A percentile compares a stretch with the other conserved stretches of the same genome.
These are phyloP conservation scores for Testicularia cyperi DNA, from an alignment of 1,284 basidiomycete genomes.

Conservation along the genomic window DNA sequence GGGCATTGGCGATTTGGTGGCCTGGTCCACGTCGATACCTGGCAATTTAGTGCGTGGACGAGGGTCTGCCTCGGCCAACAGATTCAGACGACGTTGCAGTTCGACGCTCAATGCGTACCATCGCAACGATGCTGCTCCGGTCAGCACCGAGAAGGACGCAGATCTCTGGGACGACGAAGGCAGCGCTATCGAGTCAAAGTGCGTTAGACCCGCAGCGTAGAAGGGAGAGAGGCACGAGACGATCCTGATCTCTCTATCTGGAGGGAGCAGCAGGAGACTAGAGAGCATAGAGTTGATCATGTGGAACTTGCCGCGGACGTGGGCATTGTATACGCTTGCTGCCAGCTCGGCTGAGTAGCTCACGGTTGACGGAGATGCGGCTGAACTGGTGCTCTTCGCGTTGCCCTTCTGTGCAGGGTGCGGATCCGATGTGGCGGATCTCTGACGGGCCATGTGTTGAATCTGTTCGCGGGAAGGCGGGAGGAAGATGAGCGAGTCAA, in stretches of 20 bases:
- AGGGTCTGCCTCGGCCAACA: slow-evolving; percentile 47
- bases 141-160: slow-evolving; percentile 8
- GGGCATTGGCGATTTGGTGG: background rate
- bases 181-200: slow-evolving; percentile 21
- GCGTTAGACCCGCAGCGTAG: slow-evolving; percentile 44
- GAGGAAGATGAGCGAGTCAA: slow-evolving; percentile 19
- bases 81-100: slow-evolving; percentile 44
- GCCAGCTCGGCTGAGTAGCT: background rate
- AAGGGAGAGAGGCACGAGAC: slow-evolving; percentile 46
- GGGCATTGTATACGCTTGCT: slow-evolving; percentile 18
- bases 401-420: no score
- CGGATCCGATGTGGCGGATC: no score
- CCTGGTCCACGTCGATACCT: slow-evolving; percentile 30
- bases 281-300: slow-evolving; percentile 48
- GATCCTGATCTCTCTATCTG: slow-evolving; percentile 48
- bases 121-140: slow-evolving; percentile 33
- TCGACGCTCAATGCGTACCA: slow-evolving; percentile 44
- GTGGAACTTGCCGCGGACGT: slow-evolving; percentile 47
- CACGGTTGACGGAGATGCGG: no score
- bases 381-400: no score
- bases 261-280: slow-evolving; percentile 43
- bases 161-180: background rate
- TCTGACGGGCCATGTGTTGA: no score
- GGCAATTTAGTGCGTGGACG: slow-evolving; percentile 43
- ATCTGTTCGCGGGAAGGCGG: slow-evolving; percentile 8